Conservation (phyloP, 2,329 filamentous ascomycete species). For the Decorospora gaudefroyi region DNA sequence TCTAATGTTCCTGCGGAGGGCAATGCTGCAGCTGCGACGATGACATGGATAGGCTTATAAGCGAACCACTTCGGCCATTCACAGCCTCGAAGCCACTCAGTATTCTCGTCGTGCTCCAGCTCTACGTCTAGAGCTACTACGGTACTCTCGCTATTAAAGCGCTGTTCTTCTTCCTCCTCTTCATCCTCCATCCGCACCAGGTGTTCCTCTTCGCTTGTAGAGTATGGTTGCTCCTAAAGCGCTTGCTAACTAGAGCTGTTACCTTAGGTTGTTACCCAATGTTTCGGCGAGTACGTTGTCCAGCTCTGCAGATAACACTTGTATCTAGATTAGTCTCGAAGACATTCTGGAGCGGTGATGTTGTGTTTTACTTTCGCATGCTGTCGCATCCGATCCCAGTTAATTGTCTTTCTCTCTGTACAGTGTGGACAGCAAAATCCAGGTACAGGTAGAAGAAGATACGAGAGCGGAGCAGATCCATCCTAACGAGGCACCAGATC, state of each 20-base stretch:
- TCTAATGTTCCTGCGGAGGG: slow-evolving; percentile 3
- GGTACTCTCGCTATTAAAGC: slow-evolving; percentile 3
- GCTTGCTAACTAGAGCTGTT: slow-evolving; percentile 2
- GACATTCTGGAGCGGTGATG: slow-evolving; percentile 10
- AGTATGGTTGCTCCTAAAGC: background rate
- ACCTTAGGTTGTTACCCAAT: slow-evolving; percentile 8
- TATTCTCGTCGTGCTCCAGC: slow-evolving; percentile 14
- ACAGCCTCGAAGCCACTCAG: slow-evolving; percentile 12
- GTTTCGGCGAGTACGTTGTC: slow-evolving; percentile 15
- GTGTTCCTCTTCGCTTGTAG: slow-evolving; percentile 8
- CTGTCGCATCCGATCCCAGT: slow-evolving; percentile 5
- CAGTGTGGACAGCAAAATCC: slow-evolving; percentile 9
- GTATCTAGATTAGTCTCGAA: slow-evolving; percentile 8
- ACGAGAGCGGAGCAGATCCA: slow-evolving; percentile 6
- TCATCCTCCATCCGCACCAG: slow-evolving; percentile 6
- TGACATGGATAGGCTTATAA: slow-evolving; percentile 12
- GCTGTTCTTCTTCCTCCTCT: slow-evolving; percentile 13
- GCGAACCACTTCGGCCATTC: slow-evolving; percentile 12
- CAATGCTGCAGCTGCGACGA: slow-evolving; percentile 7
- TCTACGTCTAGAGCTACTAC: slow-evolving; percentile 9
- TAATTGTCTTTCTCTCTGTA: slow-evolving; percentile 12
- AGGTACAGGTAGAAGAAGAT: slow-evolving; percentile 7
- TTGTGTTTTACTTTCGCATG: slow-evolving; percentile 11
- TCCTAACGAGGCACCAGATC: slow-evolving; percentile 6
- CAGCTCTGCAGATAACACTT: slow-evolving; percentile 13